Conservation (phyloP, 768 basidiomycete species). For the Suillus americanus region DNA sequence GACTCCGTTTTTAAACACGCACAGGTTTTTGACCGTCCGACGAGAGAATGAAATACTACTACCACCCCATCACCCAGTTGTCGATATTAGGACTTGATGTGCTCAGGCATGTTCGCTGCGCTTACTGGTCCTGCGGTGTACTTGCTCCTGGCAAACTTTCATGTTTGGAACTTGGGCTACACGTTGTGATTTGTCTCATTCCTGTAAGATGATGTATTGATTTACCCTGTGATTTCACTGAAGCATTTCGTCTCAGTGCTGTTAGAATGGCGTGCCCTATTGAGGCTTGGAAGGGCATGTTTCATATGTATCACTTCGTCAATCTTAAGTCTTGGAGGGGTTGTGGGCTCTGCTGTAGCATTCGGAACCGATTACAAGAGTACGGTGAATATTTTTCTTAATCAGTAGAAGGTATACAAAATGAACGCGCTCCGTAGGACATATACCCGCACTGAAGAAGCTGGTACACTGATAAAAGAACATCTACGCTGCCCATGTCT, state of each 20-base stretch:
- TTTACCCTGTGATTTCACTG: not conserved
- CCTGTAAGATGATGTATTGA: slow-evolving; percentile 47
- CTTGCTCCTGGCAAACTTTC: slow-evolving; percentile 59
- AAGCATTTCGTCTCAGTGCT: slow-evolving; percentile 38
- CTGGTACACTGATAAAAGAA: slow-evolving; percentile 29
- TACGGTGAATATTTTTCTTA: no score
- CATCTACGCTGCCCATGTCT: slow-evolving; percentile 63
- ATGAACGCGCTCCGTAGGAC: slow-evolving; percentile 27
- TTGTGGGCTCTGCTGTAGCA: no score
- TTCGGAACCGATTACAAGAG: no score
- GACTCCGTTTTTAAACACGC: no score
- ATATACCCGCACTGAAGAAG: slow-evolving; percentile 47
- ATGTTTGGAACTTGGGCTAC: slow-evolving; percentile 36
- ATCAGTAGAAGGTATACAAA: not conserved
- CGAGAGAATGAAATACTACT: no score
- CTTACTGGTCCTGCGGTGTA: slow-evolving; percentile 70
- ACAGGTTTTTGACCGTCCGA: no score
- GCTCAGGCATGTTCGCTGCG: slow-evolving; percentile 72
- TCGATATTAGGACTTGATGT: slow-evolving; percentile 66
- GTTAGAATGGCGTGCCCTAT: slow-evolving; percentile 74
- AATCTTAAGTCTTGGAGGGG: no score
- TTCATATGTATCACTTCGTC: no score
- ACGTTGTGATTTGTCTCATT: slow-evolving; percentile 53
- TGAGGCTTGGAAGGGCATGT: slow-evolving; percentile 63
- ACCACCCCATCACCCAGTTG: slow-evolving; percentile 18